Percentiles rank a stretch among this genome's conserved stretches.
These are phyloP conservation scores for Pachyrhizus erosus DNA, from an alignment of 306 rosid genomes.

Conservation along the genomic window DNA sequence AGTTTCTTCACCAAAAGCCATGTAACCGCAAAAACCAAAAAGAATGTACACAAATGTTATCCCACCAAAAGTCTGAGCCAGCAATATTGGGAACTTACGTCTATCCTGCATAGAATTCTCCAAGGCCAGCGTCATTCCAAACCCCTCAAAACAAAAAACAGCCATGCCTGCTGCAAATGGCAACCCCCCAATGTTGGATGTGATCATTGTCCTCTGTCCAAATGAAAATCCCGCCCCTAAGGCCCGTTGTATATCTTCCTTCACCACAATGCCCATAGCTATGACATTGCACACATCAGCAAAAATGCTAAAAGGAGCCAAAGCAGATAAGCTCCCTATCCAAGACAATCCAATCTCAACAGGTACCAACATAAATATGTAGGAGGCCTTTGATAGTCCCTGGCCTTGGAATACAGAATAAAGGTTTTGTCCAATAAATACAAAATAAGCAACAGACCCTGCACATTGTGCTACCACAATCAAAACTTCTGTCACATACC, in stretches of 20 bases:
- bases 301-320: conserved; percentile 88
- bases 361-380: conserved; percentile 64
- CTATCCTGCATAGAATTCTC: conserved; percentile 64
- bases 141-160: conserved; percentile 86
- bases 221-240: conserved; percentile 59
- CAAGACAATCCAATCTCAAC: conserved; percentile 83
- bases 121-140: conserved; percentile 89
- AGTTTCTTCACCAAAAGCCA: conserved; percentile 92
- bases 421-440: conserved; percentile 83
- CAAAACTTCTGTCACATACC: conserved; percentile 66
- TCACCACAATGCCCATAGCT: conserved; percentile 84
- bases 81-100: conserved; percentile 64
- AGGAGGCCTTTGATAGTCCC: conserved; percentile 45
- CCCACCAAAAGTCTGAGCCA: conserved; percentile 78
- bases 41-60: conserved; percentile 69
- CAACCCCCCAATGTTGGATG: conserved; percentile 80
- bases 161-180: conserved; percentile 94
- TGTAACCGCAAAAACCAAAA: conserved; percentile 83
- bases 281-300: conserved; percentile 79
- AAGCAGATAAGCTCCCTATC: conserved; percentile 69
- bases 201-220: conserved; percentile 64
- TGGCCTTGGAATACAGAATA: conserved; percentile 57
- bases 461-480: conserved; percentile 74
- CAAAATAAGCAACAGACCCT: conserved; percentile 83
- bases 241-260: conserved; percentile 67